Evolutionary conservation across 371 early-diverging fungal species (phyloP).

Genomic region (Globomyces sp.): DNA sequence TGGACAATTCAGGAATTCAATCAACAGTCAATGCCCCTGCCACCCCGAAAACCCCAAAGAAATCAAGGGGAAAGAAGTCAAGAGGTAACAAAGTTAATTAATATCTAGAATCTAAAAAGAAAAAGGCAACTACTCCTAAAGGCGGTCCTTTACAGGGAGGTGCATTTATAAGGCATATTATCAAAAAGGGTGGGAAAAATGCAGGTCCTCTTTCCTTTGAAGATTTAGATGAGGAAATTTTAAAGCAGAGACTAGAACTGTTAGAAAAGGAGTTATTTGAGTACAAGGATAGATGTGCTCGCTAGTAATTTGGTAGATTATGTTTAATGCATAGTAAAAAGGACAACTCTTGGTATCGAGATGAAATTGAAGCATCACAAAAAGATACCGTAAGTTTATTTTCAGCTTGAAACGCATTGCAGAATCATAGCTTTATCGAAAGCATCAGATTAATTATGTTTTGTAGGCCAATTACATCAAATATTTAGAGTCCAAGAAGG

Average conservation of each 20-base stretch:
- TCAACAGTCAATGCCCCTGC: no score
- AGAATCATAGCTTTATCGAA: neutral
- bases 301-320: constrained; percentile 30
- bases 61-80: neutral
- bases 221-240: constrained; percentile 44
- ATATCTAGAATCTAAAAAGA: neutral
- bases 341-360: constrained; percentile 51
- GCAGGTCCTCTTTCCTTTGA: constrained; percentile 22
- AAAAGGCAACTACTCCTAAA: neutral
- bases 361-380: constrained; percentile 47
- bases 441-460: neutral
- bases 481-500: constrained; percentile 42
- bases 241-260: constrained; percentile 33
- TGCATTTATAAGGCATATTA: constrained; percentile 9
- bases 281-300: constrained; percentile 40
- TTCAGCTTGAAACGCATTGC: neutral
- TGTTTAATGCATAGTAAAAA: constrained; percentile 30
- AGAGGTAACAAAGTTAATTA: neutral
- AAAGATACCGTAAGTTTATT: constrained; percentile 35
- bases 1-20: no score
- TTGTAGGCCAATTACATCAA: constrained; percentile 44
- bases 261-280: constrained; percentile 40
- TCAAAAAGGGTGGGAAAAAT: constrained; percentile 13
- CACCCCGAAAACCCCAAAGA: neutral
- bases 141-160: neutral